Evolutionary conservation across 768 basidiomycete species (phyloP).

Genomic region (Saitozyma podzolica): DNA sequence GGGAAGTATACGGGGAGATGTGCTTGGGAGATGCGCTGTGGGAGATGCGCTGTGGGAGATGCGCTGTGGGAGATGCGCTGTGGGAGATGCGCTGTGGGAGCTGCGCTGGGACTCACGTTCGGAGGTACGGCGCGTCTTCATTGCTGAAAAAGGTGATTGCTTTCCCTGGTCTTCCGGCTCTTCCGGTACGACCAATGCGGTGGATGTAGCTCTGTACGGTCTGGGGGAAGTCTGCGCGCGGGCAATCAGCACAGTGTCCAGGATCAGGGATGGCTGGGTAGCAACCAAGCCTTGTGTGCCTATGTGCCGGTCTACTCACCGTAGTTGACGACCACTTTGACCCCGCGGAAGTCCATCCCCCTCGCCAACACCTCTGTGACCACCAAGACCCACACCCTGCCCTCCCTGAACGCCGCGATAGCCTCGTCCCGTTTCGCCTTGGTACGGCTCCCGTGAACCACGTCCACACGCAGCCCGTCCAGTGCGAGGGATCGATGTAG

Average conservation of each 20-base stretch:
- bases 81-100: constrained; percentile 5
- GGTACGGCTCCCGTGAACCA: constrained; percentile 85
- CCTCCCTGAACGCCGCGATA: constrained; percentile 77
- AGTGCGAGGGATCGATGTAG: constrained; percentile 80
- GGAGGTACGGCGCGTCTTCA: constrained; percentile 86
- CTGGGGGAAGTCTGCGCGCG: constrained; percentile 75
- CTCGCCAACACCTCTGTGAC: constrained; percentile 97
- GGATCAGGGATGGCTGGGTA: background rate
- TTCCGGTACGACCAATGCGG: constrained; percentile 92
- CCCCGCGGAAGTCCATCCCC: constrained; percentile 96
- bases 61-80: constrained; percentile 38
- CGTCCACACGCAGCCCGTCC: constrained; percentile 77
- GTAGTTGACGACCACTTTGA: constrained; percentile 84
- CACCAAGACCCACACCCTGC: constrained; percentile 91
- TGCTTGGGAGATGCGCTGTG: background rate
- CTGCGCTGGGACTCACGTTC: constrained; percentile 61
- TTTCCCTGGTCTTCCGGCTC: constrained; percentile 87
- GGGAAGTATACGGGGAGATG: too few species aligned
- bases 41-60: constrained; percentile 38
- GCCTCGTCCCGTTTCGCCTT: constrained; percentile 85
- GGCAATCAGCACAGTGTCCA: constrained; percentile 54
- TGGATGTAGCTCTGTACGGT: constrained; percentile 95
- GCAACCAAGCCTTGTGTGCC: background rate
- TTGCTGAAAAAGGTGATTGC: constrained; percentile 96
- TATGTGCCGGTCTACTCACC: constrained; percentile 26